These are phyloP conservation scores for Nemania serpens DNA, from an alignment of 2,329 filamentous ascomycete genomes.

Conservation along the genomic window DNA sequence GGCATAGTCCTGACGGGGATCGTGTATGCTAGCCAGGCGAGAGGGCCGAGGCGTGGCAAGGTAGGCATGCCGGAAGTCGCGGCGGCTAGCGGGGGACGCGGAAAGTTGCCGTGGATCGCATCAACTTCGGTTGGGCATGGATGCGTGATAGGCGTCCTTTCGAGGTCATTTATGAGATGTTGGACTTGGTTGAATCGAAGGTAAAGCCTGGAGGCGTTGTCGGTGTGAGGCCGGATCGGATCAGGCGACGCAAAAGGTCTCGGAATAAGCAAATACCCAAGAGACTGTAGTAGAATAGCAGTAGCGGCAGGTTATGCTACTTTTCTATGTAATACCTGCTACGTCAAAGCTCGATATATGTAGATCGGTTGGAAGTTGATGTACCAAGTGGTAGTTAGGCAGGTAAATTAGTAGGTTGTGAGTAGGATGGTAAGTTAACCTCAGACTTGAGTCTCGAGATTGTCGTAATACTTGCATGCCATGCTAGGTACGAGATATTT, in stretches of 20 bases:
- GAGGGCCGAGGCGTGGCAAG: neutral
- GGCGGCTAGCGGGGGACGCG: conserved; percentile 23
- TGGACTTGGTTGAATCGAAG: neutral
- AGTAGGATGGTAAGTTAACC: no score
- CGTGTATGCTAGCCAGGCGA: conserved; percentile 7
- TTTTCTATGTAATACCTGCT: neutral
- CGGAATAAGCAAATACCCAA: neutral
- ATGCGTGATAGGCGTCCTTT: conserved; percentile 13
- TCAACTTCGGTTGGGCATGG: conserved; percentile 24
- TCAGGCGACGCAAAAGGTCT: neutral
- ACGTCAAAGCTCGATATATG: neutral
- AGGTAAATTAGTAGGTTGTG: neutral
- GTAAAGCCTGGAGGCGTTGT: neutral
- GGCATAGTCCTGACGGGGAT: conserved; percentile 29
- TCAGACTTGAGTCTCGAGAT: no score
- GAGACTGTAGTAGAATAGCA: neutral
- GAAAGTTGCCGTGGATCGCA: conserved; percentile 20
- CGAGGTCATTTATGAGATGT: conserved; percentile 21
- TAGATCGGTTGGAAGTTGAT: neutral
- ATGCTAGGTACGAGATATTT: no score
- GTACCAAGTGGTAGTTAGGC: neutral
- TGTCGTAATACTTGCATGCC: no score
- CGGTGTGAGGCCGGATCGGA: conserved; percentile 12
- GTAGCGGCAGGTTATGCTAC: neutral
- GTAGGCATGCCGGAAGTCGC: conserved; percentile 3